These are phyloP conservation scores for Neurospora discreta DNA, from an alignment of 495 filamentous ascomycete genomes.

Conservation along the genomic window DNA sequence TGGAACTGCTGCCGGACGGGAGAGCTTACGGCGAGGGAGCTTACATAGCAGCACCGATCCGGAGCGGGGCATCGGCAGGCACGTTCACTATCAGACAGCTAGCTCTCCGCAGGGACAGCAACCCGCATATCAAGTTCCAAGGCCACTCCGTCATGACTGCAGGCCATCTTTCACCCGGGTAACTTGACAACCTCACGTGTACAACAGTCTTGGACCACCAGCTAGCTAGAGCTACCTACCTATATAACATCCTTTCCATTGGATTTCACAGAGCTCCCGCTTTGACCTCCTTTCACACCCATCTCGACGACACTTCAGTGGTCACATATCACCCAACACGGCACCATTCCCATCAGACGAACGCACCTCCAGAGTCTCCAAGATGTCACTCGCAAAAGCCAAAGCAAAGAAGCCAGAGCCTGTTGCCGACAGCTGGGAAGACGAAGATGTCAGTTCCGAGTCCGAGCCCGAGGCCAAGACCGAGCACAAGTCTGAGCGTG, in stretches of 20 bases:
- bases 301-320: not conserved
- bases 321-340: slow-evolving; percentile 3
- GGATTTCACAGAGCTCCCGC: too few species aligned
- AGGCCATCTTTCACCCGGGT: too few species aligned
- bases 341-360: slow-evolving; percentile 12
- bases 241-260: not conserved
- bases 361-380: slow-evolving; percentile 20
- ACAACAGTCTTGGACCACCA: too few species aligned
- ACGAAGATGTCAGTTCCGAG: slow-evolving; percentile 45
- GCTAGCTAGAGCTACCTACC: too few species aligned
- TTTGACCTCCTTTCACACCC: not conserved
- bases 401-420: slow-evolving; percentile 27
- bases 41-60: not conserved
- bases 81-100: not conserved
- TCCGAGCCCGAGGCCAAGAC: slow-evolving; percentile 21
- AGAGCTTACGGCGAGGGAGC: not conserved
- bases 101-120: not conserved
- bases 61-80: not conserved
- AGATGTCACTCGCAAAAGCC: slow-evolving; percentile 26
- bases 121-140: not conserved
- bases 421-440: slow-evolving; percentile 80
- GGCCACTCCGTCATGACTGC: too few species aligned
- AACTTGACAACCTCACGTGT: too few species aligned
- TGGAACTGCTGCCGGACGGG: not conserved
- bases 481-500: slow-evolving; percentile 8